A percentile compares a stretch with the other conserved stretches of the same genome.
Conservation (phyloP, 805 yeast species). For the Myxozyma vanderwaltii region DNA sequence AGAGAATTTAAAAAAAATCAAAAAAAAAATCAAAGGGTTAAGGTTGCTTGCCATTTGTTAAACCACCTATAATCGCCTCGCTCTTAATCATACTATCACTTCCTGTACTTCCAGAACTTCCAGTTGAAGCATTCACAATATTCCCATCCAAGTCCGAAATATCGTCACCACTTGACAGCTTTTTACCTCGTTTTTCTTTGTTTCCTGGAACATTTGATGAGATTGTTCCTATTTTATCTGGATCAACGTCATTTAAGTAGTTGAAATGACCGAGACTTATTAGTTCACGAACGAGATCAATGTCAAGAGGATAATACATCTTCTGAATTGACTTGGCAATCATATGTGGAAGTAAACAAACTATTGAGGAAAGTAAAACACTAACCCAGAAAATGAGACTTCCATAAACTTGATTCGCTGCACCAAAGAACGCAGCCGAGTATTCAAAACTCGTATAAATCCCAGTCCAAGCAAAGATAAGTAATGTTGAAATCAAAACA, state of each 20-base stretch:
- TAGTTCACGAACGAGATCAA: conserved; percentile 70
- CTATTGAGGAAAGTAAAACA: conserved; percentile 56
- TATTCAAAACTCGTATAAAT: conserved; percentile 61
- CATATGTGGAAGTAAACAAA: conserved; percentile 65
- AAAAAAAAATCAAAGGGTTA: conserved; percentile 3
- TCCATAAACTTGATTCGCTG: conserved; percentile 66
- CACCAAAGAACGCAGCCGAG: conserved; percentile 62
- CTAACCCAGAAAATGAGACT: conserved; percentile 66
- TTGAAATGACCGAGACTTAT: conserved; percentile 55
- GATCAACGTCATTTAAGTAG: conserved; percentile 25
- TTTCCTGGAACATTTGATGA: neutral
- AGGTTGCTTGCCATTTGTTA: conserved; percentile 26
- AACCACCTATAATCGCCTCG: neutral
- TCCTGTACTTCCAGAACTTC: conserved; percentile 5
- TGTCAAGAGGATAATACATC: conserved; percentile 62
- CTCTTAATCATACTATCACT: neutral
- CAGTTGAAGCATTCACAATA: conserved; percentile 6
- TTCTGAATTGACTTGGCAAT: conserved; percentile 52
- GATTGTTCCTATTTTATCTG: conserved; percentile 18
- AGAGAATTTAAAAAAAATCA: neutral
- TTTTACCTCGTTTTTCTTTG: neutral
- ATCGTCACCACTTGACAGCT: neutral
- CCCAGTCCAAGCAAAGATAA: conserved; percentile 78
- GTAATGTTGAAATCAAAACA: conserved; percentile 54
- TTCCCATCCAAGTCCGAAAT: neutral